Percentiles rank a stretch among this genome's conserved stretches.
These are phyloP conservation scores for Colletotrichum australisinense DNA, from an alignment of 2,329 filamentous ascomycete genomes.

Conservation along the genomic window DNA sequence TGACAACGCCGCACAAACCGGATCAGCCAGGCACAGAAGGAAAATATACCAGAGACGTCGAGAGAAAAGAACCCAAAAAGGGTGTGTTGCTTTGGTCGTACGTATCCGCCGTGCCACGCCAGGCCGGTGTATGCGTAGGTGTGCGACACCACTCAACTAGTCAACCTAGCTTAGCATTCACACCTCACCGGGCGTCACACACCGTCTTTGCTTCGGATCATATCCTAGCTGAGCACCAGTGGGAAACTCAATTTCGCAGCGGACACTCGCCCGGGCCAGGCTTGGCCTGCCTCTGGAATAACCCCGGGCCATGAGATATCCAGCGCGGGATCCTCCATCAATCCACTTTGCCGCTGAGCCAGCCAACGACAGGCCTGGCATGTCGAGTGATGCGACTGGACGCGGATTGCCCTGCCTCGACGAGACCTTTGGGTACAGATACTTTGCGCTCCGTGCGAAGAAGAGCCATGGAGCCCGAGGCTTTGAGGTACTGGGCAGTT, in stretches of 20 bases:
- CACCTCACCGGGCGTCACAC: background rate
- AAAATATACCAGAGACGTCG: background rate
- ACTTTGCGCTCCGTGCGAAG: conserved; percentile 28
- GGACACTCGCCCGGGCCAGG: conserved; percentile 24
- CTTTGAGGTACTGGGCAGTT: background rate
- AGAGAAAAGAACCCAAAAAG: background rate
- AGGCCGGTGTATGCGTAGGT: background rate
- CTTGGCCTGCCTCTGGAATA: conserved; percentile 29
- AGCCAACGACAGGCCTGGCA: conserved; percentile 26
- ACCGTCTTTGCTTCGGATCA: conserved; percentile 33
- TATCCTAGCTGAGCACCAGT: conserved; percentile 31
- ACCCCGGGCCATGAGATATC: conserved; percentile 25
- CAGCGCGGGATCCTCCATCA: conserved; percentile 31
- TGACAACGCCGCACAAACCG: conserved; percentile 24
- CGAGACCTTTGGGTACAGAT: conserved; percentile 1
- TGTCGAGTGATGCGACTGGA: conserved; percentile 32
- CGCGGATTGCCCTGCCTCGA: background rate
- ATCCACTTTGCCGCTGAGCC: conserved; percentile 30
- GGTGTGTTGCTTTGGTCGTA: background rate
- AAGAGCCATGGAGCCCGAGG: background rate
- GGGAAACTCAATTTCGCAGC: conserved; percentile 35
- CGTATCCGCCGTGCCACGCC: conserved; percentile 3
- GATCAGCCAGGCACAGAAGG: background rate
- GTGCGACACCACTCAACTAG: conserved; percentile 3
- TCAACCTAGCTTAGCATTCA: conserved; percentile 1